Evolutionary conservation across 805 yeast genomes (phyloP), one percentile per base, ranked within the genome.

Genomic region (Kazachstania bromeliacearum): DNA sequence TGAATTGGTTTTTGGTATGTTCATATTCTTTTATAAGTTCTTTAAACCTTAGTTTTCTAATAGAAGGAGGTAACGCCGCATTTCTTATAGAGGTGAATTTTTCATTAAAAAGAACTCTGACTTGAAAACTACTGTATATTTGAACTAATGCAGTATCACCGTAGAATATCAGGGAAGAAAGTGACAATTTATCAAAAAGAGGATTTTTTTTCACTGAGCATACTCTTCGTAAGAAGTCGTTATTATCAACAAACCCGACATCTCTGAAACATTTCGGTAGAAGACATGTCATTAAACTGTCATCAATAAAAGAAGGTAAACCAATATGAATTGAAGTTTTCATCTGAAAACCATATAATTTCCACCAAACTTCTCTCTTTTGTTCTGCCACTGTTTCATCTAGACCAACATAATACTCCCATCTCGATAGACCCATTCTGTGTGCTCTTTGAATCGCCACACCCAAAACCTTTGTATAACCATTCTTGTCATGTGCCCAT

Each of bases 371-470:
- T 8, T 19, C 32, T 36, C 63, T 43, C 31, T 56, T 46, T 24
- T 47, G 42, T 34, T 55, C 62, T 7, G 62, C 60, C 2, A 40
- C 33, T 6, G 34, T 40, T 38, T 57, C 60, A 33, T 50, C 53
- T 35, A 57, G 33, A 5, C 60, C 60, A n/a, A 55, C 53, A 36
- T 55, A 55, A 34, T 37, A 54, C 32, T 58, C 63, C 63, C 63
- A 58, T 13, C 59, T 46, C 7, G 48, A 42, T 4, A 57, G 38
- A 4, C 63, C 63, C 34, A 48, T 36, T n/a, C 35, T 43, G 12
- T 40, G 36, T 4, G 59, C 54, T 31, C 47, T 45, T 23, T 45
- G 44, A 3, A 49, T 31, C 2, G 54, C 52, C 13, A 47, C 44
- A 2, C 42, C 45, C n/a, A 51, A 28, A 2, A 52, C 50, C 29